phyloP scores from a whole-genome alignment of 192 early-diverging fungal species.

The Podila verticillata region DNA sequence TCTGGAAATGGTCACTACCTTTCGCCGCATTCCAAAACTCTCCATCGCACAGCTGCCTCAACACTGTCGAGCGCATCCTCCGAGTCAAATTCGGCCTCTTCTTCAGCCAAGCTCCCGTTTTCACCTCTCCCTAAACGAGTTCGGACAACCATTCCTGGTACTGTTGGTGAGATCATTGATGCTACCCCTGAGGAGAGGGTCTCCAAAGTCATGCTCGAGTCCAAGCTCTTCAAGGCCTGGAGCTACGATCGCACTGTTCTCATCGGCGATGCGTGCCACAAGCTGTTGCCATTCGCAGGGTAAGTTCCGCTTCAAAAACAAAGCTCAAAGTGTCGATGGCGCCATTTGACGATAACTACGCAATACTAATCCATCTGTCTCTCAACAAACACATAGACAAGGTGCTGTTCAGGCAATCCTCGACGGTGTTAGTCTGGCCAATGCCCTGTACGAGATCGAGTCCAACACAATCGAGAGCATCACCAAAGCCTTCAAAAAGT shows the following conservation, averaged over 20 bases:
- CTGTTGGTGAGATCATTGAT: constrained; percentile 40
- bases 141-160: constrained; percentile 28
- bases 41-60: not conserved
- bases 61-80: not conserved
- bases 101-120: not conserved
- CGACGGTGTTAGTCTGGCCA: constrained; percentile 30
- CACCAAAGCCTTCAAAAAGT: constrained; percentile 34
- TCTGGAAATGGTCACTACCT: too few relatives aligned
- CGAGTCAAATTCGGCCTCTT: not conserved
- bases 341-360: too few relatives aligned
- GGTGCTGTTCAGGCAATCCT: constrained; percentile 40
- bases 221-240: constrained; percentile 48
- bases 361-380: too few relatives aligned
- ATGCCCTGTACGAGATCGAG: constrained; percentile 45
- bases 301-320: not conserved
- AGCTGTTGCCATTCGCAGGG: constrained; percentile 45
- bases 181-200: constrained; percentile 29
- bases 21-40: not conserved
- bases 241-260: constrained; percentile 46
- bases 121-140: not conserved
- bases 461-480: constrained; percentile 19
- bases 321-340: too few relatives aligned
- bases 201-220: constrained; percentile 52
- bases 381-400: constrained; percentile 11
- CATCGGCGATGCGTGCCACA: constrained; percentile 50